These are phyloP conservation scores for Pythium sp. DNA, from an alignment of 352 stramenopile genomes.

Conservation along the genomic window DNA sequence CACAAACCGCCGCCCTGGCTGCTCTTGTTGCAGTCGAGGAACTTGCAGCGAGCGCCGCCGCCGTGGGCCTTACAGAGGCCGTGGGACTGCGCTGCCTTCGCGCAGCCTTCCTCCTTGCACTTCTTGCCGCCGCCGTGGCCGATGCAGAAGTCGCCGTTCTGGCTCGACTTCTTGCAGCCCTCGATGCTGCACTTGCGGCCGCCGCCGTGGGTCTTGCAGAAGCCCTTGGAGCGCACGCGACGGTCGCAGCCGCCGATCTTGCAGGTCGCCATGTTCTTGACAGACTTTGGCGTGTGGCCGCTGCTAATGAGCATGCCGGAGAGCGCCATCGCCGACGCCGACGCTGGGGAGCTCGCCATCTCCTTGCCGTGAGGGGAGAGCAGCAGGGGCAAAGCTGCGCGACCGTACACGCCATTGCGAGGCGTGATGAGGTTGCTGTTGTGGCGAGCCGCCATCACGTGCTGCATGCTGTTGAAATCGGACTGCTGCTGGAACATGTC, in stretches of 20 bases:
- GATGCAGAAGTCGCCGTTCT: conserved; percentile 88
- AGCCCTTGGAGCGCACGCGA: conserved; percentile 74
- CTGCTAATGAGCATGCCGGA: conserved; percentile 24
- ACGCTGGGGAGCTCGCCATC: conserved; percentile 21
- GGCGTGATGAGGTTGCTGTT: conserved; percentile 28
- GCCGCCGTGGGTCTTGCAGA: conserved; percentile 84
- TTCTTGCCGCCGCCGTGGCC: conserved; percentile 85
- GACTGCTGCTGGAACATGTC: conserved; percentile 46
- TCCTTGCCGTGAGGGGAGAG: conserved; percentile 39
- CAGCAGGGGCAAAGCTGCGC: conserved; percentile 31
- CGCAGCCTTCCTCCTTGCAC: conserved; percentile 78
- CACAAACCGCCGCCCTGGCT: conserved; percentile 76
- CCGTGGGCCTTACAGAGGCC: conserved; percentile 84
- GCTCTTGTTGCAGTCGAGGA: conserved; percentile 79
- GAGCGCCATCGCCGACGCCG: conserved; percentile 29
- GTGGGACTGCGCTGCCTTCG: conserved; percentile 84
- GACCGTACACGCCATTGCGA: conserved; percentile 29
- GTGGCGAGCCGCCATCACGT: conserved; percentile 18
- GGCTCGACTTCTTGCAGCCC: conserved; percentile 83
- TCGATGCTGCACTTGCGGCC: conserved; percentile 83
- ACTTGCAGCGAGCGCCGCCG: conserved; percentile 81
- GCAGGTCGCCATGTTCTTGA: conserved; percentile 61
- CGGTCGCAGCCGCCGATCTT: conserved; percentile 60
- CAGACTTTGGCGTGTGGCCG: conserved; percentile 37
- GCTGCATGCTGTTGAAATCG: conserved; percentile 15